These are phyloP conservation scores for Aureobasidium melanogenum DNA, from an alignment of 2,329 filamentous ascomycete genomes.

Conservation along the genomic window DNA sequence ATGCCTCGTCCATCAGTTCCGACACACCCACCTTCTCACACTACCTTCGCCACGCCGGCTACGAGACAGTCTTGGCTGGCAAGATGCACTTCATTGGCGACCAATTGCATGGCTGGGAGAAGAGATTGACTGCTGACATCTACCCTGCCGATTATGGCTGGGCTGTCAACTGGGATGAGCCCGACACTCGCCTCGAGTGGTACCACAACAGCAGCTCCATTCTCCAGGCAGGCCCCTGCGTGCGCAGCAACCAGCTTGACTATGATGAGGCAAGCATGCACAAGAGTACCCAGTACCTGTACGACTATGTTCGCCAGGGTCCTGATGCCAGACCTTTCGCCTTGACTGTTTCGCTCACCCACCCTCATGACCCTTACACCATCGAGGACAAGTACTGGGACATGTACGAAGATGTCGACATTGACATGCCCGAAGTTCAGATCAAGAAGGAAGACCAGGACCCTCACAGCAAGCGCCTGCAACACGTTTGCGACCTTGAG, in stretches of 20 bases:
- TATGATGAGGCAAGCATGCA: slow-evolving; percentile 97
- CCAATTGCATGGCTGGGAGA: slow-evolving; percentile 89
- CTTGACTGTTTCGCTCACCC: slow-evolving; percentile 84
- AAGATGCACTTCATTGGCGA: slow-evolving; percentile 99
- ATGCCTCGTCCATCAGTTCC: slow-evolving; percentile 73
- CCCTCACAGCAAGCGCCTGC: slow-evolving; percentile 73
- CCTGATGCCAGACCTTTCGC: slow-evolving; percentile 68
- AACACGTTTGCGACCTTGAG: slow-evolving; percentile 81
- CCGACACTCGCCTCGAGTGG: slow-evolving; percentile 77
- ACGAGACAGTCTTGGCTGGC: slow-evolving; percentile 82
- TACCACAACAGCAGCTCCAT: slow-evolving; percentile 96
- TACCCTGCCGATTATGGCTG: slow-evolving; percentile 92
- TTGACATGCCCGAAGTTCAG: slow-evolving; percentile 67
- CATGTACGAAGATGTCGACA: slow-evolving; percentile 79
- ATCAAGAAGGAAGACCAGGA: slow-evolving; percentile 78
- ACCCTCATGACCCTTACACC: slow-evolving; percentile 91
- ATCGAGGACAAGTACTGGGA: slow-evolving; percentile 94
- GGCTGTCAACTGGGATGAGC: slow-evolving; percentile 93
- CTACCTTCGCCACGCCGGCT: slow-evolving; percentile 74
- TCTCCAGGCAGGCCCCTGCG: slow-evolving; percentile 77
- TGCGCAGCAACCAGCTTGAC: slow-evolving; percentile 88
- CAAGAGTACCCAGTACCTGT: slow-evolving; percentile 79
- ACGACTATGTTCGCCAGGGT: slow-evolving; percentile 79
- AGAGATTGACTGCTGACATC: slow-evolving; percentile 86
- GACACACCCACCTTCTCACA: slow-evolving; percentile 89